A percentile compares a stretch with the other conserved stretches of the same genome.
phyloP scores from a whole-genome alignment of 2,329 filamentous ascomycete genomes.

The Meredithiella fracta region DNA sequence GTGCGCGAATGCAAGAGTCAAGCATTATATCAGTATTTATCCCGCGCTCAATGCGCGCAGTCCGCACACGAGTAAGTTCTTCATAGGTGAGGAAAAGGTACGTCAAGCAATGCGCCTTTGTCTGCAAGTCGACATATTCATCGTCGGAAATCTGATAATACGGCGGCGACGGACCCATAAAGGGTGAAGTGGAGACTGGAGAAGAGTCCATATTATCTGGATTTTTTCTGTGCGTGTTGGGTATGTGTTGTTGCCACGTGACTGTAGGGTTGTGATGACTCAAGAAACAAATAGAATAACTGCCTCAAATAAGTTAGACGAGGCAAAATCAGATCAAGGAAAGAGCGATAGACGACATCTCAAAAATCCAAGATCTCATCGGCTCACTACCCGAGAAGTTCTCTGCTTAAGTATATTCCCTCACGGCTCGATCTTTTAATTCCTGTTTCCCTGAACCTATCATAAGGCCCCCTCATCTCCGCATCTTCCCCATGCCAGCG shows the following conservation, averaged over 20 bases:
- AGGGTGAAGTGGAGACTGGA: background rate
- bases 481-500: background rate
- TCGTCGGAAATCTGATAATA: background rate
- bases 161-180: background rate
- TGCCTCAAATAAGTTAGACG: no score
- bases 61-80: conserved; percentile 3
- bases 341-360: background rate
- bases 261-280: background rate
- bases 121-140: background rate
- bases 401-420: background rate
- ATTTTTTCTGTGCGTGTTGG: background rate
- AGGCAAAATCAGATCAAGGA: no score
- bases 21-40: background rate
- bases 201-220: background rate
- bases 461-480: background rate
- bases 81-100: conserved; percentile 8
- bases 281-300: no score
- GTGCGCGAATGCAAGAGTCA: conserved; percentile 1
- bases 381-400: background rate
- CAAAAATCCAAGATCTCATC: background rate
- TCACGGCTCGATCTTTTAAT: background rate
- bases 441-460: background rate
- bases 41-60: conserved; percentile 1
- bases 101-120: background rate
- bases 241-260: background rate